Evolutionary conservation across 75 land plant genomes (phyloP), one percentile per base, ranked within the genome.

Genomic region (Picea glauca): DNA sequence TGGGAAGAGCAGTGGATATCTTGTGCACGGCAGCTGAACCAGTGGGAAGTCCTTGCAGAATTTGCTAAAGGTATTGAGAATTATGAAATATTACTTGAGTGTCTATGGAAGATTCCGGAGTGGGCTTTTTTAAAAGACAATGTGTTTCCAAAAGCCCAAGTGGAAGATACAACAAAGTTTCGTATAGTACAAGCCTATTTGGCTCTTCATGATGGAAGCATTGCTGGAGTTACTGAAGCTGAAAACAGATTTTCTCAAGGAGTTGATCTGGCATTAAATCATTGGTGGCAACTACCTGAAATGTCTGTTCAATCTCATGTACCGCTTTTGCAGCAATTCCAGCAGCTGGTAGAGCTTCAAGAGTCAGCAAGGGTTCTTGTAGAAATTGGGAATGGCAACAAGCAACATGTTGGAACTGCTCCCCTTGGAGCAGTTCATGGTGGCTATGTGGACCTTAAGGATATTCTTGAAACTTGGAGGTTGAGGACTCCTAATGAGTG

Each of bases 201-300:
- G 80, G 78, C 96, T 73, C 93, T 98, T 72, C 93, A 95, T 82
- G 94, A 93, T 58, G 90, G 85, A 72, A 88, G 81, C 76, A 60
- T 83, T 3, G 85, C 84, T 80, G 98, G 91, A 68, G 95, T 98
- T 73, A 89, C 63, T 62, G 99, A 98, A 80, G 96, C 96, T 73
- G 99, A 98, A 70, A 89, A 78, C 60, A 80, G 90, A 26, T 90
- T 95, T 65, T 85, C 82, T 21, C 94, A 95, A 82, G 99, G 99
- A 61, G 91, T 98, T 63, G 99, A 98, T 72, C 91, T 95, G 50
- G 94, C 98, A 58, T 79, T 98, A 33, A 92, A 98, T 77, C 92
- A 95, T 20, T 98, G 99, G 99, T 98, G 99, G 99, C 99, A 95
- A 73, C 79, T 96, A 70, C 99, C 99, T 86, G 99, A 98, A 76